Percentiles rank a stretch among this genome's conserved stretches.
Evolutionary conservation across 2,329 filamentous ascomycete species (phyloP).

Genomic region (Pseudocercospora eumusae): DNA sequence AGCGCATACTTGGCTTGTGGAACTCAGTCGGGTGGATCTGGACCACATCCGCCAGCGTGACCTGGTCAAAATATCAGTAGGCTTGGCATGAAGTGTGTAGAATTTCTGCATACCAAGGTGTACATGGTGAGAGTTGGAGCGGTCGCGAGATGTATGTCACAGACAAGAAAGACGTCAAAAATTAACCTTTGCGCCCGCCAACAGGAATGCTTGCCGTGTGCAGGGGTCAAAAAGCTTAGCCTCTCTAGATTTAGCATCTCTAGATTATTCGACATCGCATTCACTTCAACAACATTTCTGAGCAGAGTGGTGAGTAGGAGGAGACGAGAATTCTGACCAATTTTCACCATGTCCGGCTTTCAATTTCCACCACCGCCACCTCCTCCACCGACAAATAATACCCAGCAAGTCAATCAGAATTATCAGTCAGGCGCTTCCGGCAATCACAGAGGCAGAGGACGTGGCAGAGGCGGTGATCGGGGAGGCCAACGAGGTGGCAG

Average conservation of each 20-base stretch:
- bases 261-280: not conserved
- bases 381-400: slow-evolving; percentile 35
- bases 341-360: slow-evolving; percentile 37
- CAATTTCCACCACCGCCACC: slow-evolving; percentile 53
- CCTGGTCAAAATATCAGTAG: slow-evolving; percentile 55
- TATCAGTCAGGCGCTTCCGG: slow-evolving; percentile 29
- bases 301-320: not conserved
- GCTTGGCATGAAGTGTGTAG: too few relatives aligned
- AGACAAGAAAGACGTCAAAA: too few relatives aligned
- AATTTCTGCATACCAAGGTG: slow-evolving; percentile 18
- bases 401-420: slow-evolving; percentile 24
- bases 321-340: too few relatives aligned
- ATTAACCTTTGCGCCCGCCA: not conserved
- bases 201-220: not conserved
- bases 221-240: not conserved
- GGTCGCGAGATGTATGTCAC: too few relatives aligned
- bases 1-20: slow-evolving; percentile 74
- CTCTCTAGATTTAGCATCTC: not conserved
- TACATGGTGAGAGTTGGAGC: slow-evolving; percentile 17
- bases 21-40: slow-evolving; percentile 91
- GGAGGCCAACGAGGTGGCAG: slow-evolving; percentile 19
- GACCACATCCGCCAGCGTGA: slow-evolving; percentile 90
- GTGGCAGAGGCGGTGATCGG: slow-evolving; percentile 20
- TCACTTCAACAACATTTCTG: slow-evolving; percentile 13
- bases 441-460: slow-evolving; percentile 31